These are phyloP conservation scores for Didymella segeticola DNA, from an alignment of 2,329 filamentous ascomycete species.

Conservation along the genomic window DNA sequence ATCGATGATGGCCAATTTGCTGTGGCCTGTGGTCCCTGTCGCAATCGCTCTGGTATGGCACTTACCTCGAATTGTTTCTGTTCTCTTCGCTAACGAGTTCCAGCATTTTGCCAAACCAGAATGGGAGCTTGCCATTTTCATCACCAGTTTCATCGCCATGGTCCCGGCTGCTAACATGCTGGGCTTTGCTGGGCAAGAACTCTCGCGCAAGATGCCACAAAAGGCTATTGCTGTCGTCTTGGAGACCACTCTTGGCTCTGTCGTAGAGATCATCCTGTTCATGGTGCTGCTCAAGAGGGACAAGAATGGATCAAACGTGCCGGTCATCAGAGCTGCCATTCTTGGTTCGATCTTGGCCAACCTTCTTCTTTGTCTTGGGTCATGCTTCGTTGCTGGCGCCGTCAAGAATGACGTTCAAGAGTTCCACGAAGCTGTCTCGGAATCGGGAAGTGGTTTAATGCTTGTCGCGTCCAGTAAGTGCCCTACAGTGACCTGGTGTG, in stretches of 20 bases:
- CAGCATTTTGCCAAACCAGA: conserved; percentile 62
- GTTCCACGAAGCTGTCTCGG: conserved; percentile 78
- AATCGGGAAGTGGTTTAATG: conserved; percentile 78
- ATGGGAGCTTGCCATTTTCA: conserved; percentile 69
- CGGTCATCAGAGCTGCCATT: conserved; percentile 84
- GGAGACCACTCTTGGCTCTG: conserved; percentile 68
- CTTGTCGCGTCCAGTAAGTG: conserved; percentile 72
- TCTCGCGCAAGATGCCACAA: conserved; percentile 73
- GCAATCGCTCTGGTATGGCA: conserved; percentile 68
- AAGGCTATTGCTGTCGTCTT: conserved; percentile 72
- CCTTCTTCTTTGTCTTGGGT: conserved; percentile 77
- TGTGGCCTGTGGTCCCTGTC: conserved; percentile 77
- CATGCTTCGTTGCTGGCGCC: conserved; percentile 82
- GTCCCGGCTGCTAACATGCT: conserved; percentile 77
- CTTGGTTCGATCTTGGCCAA: conserved; percentile 84
- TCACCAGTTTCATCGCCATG: conserved; percentile 78
- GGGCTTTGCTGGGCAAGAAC: conserved; percentile 75
- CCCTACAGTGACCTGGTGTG: too few species aligned
- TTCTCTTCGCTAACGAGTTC: conserved; percentile 9
- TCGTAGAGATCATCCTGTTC: conserved; percentile 85
- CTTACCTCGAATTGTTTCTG: neutral
- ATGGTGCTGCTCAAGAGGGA: conserved; percentile 71
- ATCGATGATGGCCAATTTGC: conserved; percentile 70
- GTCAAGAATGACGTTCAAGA: conserved; percentile 70
- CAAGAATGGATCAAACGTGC: conserved; percentile 52